Evolutionary conservation across 2,329 filamentous ascomycete species (phyloP).

Genomic region (Triangularia setosa): DNA sequence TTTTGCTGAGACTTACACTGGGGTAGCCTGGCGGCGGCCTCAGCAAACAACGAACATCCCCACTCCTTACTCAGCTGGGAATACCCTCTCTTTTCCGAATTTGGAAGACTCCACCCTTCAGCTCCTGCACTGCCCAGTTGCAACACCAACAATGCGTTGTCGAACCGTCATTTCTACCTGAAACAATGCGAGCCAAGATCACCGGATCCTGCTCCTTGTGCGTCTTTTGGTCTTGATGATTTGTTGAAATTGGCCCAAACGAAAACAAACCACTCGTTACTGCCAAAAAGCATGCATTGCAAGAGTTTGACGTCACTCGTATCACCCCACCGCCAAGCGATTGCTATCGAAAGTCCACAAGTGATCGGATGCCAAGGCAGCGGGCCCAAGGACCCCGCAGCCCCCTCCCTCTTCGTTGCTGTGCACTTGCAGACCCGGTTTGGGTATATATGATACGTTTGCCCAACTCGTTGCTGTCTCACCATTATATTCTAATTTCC

Average conservation of each 20-base stretch:
- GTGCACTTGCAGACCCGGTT: neutral
- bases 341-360: slow-evolving; percentile 1
- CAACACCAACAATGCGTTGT: neutral
- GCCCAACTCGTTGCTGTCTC: neutral
- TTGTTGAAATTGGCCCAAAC: neutral
- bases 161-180: neutral
- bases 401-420: neutral
- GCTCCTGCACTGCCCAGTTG: neutral
- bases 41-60: neutral
- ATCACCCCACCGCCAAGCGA: slow-evolving; percentile 4
- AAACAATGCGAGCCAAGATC: neutral
- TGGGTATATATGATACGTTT: neutral
- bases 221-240: neutral
- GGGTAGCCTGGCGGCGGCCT: neutral
- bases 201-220: neutral
- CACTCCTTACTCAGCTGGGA: neutral
- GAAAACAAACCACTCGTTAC: neutral
- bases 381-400: neutral
- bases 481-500: neutral
- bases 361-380: neutral
- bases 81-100: neutral
- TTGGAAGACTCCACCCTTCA: neutral
- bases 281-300: neutral
- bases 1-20: neutral
- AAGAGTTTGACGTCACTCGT: slow-evolving; percentile 5